Evolutionary conservation across 805 yeast species (phyloP), one percentile per base, ranked within the genome.

Genomic region (Candida coleopterorum): DNA sequence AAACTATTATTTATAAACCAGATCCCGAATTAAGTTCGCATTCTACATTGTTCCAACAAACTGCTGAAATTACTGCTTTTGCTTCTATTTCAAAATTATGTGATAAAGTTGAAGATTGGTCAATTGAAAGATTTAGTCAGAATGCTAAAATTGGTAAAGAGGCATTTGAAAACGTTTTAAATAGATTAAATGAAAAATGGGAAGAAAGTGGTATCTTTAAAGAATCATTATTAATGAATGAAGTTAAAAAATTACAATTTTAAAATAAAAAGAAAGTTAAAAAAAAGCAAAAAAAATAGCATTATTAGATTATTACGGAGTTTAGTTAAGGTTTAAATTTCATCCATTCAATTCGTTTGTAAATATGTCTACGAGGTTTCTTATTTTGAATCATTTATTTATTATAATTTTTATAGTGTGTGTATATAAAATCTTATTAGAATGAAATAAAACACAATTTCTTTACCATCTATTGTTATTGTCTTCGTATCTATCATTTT

Each of bases 41-140:
- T 15, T 64, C 71, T 37, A 89, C 97, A 0, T 45, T 64, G 9
- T 89, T 89, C 55, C 58, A 64, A 24, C 98, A 90, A 59, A 77
- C 74, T 44, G 98, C 98, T 0, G 87, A 84, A 45, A 86, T 90
- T 48, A 81, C 88, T 2, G 96, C 97, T 0, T 83, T 80, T 57
- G 85, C 87, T 7, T 67, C 82, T 3, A 72, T 87, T 60, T 61
- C 70, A 37, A 72, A 76, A 40, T 60, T 93, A 4, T 83, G 95
- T 56, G 84, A 79, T 53, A 81, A 84, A 57, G 68, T 90, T 43
- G 98, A 90, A 58, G 94, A 87, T 34, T 90, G 96, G 95, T 77
- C 89, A 0, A 82, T 86, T 5, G 85, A 85, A 52, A 69, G 97
- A 55, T 93, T 90, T 59, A 77, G 80, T 30, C 93, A 85, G 55